Evolutionary conservation across 306 rosid genomes (phyloP).

Genomic region (Gastrolobium bilobum): DNA sequence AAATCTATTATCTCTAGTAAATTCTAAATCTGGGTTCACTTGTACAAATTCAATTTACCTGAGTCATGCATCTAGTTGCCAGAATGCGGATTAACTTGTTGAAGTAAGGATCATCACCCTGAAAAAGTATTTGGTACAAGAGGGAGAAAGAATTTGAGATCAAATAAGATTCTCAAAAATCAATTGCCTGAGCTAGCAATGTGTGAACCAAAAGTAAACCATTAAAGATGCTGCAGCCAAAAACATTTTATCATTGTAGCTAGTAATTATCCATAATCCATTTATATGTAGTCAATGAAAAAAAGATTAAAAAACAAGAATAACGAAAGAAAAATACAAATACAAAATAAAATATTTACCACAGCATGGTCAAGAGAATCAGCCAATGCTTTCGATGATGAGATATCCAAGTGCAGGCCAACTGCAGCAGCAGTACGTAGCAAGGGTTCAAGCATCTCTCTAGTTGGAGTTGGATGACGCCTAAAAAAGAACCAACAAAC

Average conservation of each 20-base stretch:
- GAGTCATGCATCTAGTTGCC: slow-evolving; percentile 98
- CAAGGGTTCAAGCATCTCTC: slow-evolving; percentile 97
- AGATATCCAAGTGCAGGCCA: slow-evolving; percentile 88
- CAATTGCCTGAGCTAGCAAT: slow-evolving; percentile 3
- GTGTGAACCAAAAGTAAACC: slow-evolving; percentile 22
- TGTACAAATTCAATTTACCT: slow-evolving; percentile 65
- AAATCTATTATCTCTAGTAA: slow-evolving; percentile 30
- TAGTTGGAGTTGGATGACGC: slow-evolving; percentile 94
- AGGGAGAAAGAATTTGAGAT: slow-evolving; percentile 5
- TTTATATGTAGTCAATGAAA: slow-evolving; percentile 27
- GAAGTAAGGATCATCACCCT: slow-evolving; percentile 97
- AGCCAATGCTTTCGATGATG: slow-evolving; percentile 94
- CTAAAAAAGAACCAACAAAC: slow-evolving; percentile 56
- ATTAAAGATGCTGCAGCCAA: slow-evolving; percentile 13
- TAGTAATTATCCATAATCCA: slow-evolving; percentile 21
- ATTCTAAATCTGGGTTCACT: slow-evolving; percentile 31
- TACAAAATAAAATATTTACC: slow-evolving; percentile 55
- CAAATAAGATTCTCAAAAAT: slow-evolving; percentile 18
- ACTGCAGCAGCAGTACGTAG: slow-evolving; percentile 87
- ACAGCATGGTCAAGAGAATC: slow-evolving; percentile 97
- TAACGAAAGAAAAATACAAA: slow-evolving; percentile 3
- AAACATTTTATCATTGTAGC: background rate
- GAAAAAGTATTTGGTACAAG: slow-evolving; percentile 37
- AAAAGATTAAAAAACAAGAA: slow-evolving; percentile 23
- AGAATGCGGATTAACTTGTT: slow-evolving; percentile 92